These are phyloP conservation scores for Metschnikowia kofuensis DNA, from an alignment of 805 yeast genomes.

Conservation along the genomic window DNA sequence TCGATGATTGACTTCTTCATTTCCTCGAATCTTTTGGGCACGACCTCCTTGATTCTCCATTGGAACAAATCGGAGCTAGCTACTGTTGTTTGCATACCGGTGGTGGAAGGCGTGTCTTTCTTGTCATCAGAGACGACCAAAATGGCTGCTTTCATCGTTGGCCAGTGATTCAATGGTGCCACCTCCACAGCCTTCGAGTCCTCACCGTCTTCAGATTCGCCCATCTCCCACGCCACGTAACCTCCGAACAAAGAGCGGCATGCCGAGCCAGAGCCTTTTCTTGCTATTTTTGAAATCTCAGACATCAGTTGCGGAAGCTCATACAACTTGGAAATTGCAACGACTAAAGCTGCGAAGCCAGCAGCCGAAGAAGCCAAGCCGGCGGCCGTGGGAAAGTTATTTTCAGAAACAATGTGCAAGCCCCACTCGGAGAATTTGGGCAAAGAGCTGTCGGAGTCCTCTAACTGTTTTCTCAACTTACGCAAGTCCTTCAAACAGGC, in stretches of 20 bases:
- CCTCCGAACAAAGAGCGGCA: slow-evolving; percentile 98
- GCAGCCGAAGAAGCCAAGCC: slow-evolving; percentile 98
- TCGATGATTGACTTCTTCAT: slow-evolving; percentile 75
- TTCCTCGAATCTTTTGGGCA: slow-evolving; percentile 77
- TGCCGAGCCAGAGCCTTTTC: slow-evolving; percentile 98
- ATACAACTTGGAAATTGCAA: slow-evolving; percentile 82
- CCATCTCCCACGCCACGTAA: slow-evolving; percentile 99
- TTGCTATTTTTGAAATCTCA: slow-evolving; percentile 87
- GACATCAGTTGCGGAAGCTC: slow-evolving; percentile 80
- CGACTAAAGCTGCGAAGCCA: slow-evolving; percentile 94
- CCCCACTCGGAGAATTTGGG: slow-evolving; percentile 64
- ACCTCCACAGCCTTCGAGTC: slow-evolving; percentile 94
- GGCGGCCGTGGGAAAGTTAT: slow-evolving; percentile 99
- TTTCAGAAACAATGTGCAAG: slow-evolving; percentile 83
- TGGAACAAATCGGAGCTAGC: slow-evolving; percentile 82
- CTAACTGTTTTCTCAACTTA: slow-evolving; percentile 59
- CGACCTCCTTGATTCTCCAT: slow-evolving; percentile 75
- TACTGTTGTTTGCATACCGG: slow-evolving; percentile 96
- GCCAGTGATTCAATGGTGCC: slow-evolving; percentile 86
- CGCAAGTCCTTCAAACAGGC: slow-evolving; percentile 80
- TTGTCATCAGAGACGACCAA: slow-evolving; percentile 90
- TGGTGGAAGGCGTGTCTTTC: slow-evolving; percentile 91
- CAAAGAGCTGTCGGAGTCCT: slow-evolving; percentile 48
- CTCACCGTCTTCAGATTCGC: slow-evolving; percentile 65
- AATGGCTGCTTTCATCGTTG: slow-evolving; percentile 83